phyloP scores from a whole-genome alignment of 2,329 filamentous ascomycete species.

The Chlorencoelia australis region DNA sequence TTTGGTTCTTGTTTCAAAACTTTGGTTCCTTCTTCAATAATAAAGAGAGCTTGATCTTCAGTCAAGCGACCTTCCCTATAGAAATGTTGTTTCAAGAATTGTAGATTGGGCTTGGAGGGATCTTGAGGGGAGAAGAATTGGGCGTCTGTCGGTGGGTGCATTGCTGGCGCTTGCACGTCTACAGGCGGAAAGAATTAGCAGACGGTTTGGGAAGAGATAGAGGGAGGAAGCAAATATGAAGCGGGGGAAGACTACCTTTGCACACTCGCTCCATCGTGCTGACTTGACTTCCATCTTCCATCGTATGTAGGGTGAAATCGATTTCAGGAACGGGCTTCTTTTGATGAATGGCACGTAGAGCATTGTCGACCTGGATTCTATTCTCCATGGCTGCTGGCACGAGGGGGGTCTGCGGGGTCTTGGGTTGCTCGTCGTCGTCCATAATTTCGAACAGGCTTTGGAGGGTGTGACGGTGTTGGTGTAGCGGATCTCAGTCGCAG shows the following conservation, averaged over 20 bases:
- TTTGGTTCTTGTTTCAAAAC: constrained; percentile 86
- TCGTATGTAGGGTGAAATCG: constrained; percentile 95
- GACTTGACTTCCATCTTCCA: constrained; percentile 95
- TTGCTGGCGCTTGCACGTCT: constrained; percentile 98
- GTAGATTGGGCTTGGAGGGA: constrained; percentile 78
- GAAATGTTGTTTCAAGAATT: constrained; percentile 96
- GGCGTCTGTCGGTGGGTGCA: constrained; percentile 83
- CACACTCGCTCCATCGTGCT: constrained; percentile 93
- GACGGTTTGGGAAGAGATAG: constrained; percentile 5
- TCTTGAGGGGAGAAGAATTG: constrained; percentile 88
- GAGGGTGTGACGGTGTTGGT: constrained; percentile 2
- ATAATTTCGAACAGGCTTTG: constrained; percentile 16
- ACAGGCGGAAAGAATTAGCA: constrained; percentile 23
- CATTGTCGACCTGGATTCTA: constrained; percentile 64
- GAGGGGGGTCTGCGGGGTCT: constrained; percentile 11
- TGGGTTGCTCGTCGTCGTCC: constrained; percentile 22
- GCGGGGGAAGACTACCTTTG: constrained; percentile 61
- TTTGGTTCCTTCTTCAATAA: constrained; percentile 79
- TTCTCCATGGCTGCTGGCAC: constrained; percentile 16
- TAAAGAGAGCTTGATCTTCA: constrained; percentile 95
- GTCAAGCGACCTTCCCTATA: constrained; percentile 95
- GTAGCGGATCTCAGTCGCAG: background rate
- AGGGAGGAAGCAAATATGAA: too few relatives aligned
- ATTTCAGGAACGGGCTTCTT: constrained; percentile 97
- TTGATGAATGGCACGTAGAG: constrained; percentile 81